Percentiles rank a stretch among this genome's conserved stretches.
Evolutionary conservation across 192 early-diverging fungal genomes (phyloP).

Genomic region (Backusella liffmaniae): DNA sequence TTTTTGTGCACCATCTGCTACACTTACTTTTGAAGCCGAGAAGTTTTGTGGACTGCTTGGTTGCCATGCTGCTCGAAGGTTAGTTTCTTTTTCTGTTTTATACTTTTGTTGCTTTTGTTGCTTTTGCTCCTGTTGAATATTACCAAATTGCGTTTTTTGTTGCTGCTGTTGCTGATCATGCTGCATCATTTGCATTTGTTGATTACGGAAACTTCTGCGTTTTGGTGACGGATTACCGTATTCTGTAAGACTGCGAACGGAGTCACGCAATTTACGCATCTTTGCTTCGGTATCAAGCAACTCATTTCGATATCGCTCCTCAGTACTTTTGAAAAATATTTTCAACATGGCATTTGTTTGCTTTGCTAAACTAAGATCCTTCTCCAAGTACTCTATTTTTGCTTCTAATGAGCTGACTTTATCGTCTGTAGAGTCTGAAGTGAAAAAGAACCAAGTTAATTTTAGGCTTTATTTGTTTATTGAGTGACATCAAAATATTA

Average conservation of each 20-base stretch:
- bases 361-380: conserved; percentile 23
- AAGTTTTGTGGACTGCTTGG: not conserved
- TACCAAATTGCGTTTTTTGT: not conserved
- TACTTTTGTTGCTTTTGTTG: not conserved
- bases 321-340: conserved; percentile 17
- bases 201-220: conserved; percentile 10
- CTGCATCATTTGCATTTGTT: not conserved
- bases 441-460: not conserved
- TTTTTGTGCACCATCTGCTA: not conserved
- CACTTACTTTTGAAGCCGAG: not conserved
- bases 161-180: not conserved
- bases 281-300: conserved; percentile 32
- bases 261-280: conserved; percentile 24
- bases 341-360: conserved; percentile 28
- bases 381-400: conserved; percentile 31
- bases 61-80: not conserved
- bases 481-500: not conserved
- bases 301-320: conserved; percentile 25
- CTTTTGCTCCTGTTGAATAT: not conserved
- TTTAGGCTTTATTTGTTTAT: not conserved
- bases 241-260: conserved; percentile 24
- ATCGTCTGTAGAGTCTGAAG: conserved; percentile 14
- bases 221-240: conserved; percentile 29
- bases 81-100: not conserved
- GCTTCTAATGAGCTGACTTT: conserved; percentile 24